phyloP scores from a whole-genome alignment of 306 rosid species.

The Bauhinia variegata region DNA sequence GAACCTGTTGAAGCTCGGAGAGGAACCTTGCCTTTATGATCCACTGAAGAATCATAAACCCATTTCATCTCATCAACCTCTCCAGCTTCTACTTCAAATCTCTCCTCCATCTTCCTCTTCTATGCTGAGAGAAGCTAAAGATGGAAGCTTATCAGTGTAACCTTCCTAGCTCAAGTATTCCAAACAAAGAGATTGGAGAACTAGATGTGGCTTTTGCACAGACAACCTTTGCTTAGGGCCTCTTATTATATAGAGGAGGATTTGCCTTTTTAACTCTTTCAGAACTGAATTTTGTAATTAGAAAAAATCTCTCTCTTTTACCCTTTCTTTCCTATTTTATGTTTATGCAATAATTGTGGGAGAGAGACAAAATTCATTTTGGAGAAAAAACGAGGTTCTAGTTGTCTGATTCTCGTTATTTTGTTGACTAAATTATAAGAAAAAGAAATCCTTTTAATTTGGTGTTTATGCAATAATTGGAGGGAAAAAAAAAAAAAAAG shows the following conservation, averaged over 20 bases:
- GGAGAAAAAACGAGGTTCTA: too few species aligned
- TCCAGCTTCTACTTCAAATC: neutral
- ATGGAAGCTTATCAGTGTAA: neutral
- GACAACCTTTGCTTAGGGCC: constrained; percentile 26
- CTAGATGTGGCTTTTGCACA: constrained; percentile 25
- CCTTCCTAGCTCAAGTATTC: neutral
- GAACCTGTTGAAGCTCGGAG: constrained; percentile 71
- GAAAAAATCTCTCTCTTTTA: too few species aligned
- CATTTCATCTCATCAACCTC: constrained; percentile 40
- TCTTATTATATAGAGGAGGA: constrained; percentile 54
- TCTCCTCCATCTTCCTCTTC: constrained; percentile 39
- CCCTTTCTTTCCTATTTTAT: neutral
- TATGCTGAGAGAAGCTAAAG: neutral
- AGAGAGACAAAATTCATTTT: too few species aligned
- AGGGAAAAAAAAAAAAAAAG: too few species aligned
- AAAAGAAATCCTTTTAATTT: too few species aligned
- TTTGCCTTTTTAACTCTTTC: constrained; percentile 14
- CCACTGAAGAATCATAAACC: constrained; percentile 70
- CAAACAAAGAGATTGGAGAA: neutral
- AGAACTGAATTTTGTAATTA: constrained; percentile 7
- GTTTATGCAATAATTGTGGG: too few species aligned
- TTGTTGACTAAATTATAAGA: too few species aligned
- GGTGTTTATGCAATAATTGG: too few species aligned
- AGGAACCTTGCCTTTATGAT: constrained; percentile 57
- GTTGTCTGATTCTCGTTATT: too few species aligned